A percentile compares a stretch with the other conserved stretches of the same genome.
Evolutionary conservation across 75 land plant genomes (phyloP).

Genomic region (Adiantum capillusveneris): DNA sequence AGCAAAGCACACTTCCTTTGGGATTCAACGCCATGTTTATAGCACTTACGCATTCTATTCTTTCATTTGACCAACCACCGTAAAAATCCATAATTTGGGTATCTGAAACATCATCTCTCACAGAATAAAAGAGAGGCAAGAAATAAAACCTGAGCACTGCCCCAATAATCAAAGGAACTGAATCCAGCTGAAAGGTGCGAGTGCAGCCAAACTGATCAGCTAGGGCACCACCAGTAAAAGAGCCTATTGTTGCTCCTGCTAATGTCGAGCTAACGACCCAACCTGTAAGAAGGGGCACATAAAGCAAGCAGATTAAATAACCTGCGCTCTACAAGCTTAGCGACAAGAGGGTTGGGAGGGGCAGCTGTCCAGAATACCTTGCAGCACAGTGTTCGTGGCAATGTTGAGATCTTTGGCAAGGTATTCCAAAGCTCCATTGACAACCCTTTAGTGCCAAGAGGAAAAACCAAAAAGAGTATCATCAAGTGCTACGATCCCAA

Average conservation of each 20-base stretch:
- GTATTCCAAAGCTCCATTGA: conserved; percentile 89
- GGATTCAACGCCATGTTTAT: too few species aligned
- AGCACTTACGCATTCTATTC: too few species aligned
- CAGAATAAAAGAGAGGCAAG: too few species aligned
- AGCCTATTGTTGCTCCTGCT: conserved; percentile 90
- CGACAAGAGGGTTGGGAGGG: too few species aligned
- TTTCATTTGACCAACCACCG: too few species aligned
- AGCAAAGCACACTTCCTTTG: too few species aligned
- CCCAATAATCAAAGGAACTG: conserved; percentile 79
- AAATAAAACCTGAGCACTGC: conserved; percentile 65
- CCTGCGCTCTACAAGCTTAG: too few species aligned
- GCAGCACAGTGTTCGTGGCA: conserved; percentile 51
- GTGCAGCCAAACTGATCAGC: conserved; percentile 91
- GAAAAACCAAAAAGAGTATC: conserved; percentile 10
- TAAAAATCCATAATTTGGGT: too few species aligned
- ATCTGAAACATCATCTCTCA: too few species aligned
- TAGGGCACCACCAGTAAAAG: conserved; percentile 84
- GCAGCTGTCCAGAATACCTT: too few species aligned
- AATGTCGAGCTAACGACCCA: conserved; percentile 92
- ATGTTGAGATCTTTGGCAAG: conserved; percentile 72
- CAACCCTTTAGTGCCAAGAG: conserved; percentile 79
- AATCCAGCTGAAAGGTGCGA: conserved; percentile 82
- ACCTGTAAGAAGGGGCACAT: conserved; percentile 28
- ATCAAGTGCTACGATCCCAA: too few species aligned
- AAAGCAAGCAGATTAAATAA: too few species aligned